Base-by-base conservation (phyloP, 164 flowering plant genomes). In the Annona cherimola region DNA sequence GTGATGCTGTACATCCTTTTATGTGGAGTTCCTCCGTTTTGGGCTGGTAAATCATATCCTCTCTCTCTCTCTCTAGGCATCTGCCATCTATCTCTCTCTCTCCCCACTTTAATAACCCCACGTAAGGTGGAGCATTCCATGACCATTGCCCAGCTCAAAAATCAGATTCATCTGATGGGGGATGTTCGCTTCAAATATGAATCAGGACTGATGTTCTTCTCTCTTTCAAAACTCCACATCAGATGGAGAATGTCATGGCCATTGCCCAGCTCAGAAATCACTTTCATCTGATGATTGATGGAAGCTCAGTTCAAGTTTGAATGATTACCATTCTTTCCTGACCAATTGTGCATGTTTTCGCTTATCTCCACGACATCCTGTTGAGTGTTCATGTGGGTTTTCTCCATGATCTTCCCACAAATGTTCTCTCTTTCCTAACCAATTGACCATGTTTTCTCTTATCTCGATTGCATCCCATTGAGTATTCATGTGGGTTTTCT, bases 11-110 rank as follows among this genome's bases (percentile, higher is more conserved):
- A 84, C 70, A 92, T 92, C 71, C 90, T 90, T 72, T 83, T 92
- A 0, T 77, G 74, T 79, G 95, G 97, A 35, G 93, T 89, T 79
- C 97, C 97, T 73, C 97, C 97, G 12, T 92, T 89, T 73, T 92
- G 93, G 93, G 94, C 93, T 42, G 97, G 97, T 86, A 79, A 67
- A 35, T 60, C 46, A 18, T 57, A 41, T 50, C 43, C 61, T 61
- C 35, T 9, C 39, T 73, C 44, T 60, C 43, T 26, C 16, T 71
- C 26, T 16, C 42, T 46, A 45, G 7, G n/a, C n/a, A 40, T 61
- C 8, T 40, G n/a, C 45, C 68, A 68, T n/a, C 26, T 41, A 7
- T 20, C 6, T 7, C 64, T 2, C 19, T 3, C 20, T 3, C 4
- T 20, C 64, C 64, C 18, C 64, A 26, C 19, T 40, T 19, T 20